Conservation (phyloP, 1,284 basidiomycete species). For the Ceratobasidium sp. region DNA sequence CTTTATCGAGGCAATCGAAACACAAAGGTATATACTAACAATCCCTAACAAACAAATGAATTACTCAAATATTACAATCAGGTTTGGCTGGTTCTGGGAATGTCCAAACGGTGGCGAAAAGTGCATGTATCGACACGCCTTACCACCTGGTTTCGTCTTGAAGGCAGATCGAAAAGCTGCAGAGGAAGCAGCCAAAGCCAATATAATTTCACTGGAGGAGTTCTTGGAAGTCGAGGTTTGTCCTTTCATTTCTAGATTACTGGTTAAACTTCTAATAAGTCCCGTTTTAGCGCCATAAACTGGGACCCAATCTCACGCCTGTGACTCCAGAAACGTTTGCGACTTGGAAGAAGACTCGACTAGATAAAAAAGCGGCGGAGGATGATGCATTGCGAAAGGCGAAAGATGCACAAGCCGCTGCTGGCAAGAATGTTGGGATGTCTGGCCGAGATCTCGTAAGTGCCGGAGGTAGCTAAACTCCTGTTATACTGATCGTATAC, state of each 20-base stretch:
- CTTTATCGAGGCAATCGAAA: constrained; percentile 97
- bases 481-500: constrained; percentile 9
- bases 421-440: constrained; percentile 94
- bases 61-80: constrained; percentile 48
- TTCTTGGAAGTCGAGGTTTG: constrained; percentile 95
- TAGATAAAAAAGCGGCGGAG: constrained; percentile 93
- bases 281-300: constrained; percentile 83
- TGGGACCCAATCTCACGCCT: constrained; percentile 91
- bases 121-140: constrained; percentile 95
- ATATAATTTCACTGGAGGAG: constrained; percentile 93
- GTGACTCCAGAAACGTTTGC: constrained; percentile 96
- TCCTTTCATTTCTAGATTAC: constrained; percentile 8
- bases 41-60: not conserved
- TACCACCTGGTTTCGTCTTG: constrained; percentile 95
- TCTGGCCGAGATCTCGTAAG: constrained; percentile 91
- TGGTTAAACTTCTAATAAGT: not conserved
- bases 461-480: not conserved
- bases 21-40: constrained; percentile 73
- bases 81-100: constrained; percentile 94
- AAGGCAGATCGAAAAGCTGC: constrained; percentile 90
- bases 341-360: constrained; percentile 91
- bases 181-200: constrained; percentile 87
- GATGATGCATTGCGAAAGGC: constrained; percentile 82
- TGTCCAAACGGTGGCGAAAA: constrained; percentile 83
- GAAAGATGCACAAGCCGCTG: constrained; percentile 85